Base-by-base conservation (phyloP, 495 filamentous ascomycete species). In the Hypoxylon perforatum region DNA sequence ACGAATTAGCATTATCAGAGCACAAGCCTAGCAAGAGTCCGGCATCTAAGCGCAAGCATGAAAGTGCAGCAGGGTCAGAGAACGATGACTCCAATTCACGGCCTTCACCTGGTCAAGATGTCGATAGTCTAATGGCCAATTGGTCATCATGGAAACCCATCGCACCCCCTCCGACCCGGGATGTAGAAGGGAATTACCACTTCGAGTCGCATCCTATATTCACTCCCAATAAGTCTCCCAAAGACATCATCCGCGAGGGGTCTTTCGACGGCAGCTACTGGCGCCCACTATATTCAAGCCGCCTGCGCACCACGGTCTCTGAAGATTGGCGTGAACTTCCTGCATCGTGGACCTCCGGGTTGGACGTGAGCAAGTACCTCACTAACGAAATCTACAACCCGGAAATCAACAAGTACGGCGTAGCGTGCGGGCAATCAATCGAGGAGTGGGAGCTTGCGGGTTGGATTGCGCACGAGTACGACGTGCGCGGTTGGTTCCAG, bases 401-500 rank as follows among this genome's bases (percentile, higher is more conserved):
- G 10, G 78, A 80, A 6, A 61, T 81, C 28, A 83, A 84, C 51
- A 82, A 81, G 58, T 83, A 78, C 63, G 80, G 77, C 18, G 79
- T 82, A 4, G 25, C 77, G 11, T 81, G 78, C 45, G 82, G 81
- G 14, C 82, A 84, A 67, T 75, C 60, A 8, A 83, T 83, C 35
- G 82, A 84, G 67, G 78, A 81, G 17, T 83, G 82, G 81, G 82
- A 84, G 45, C 77, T 77, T 1, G 71, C 77, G 0, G 81, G 82
- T 0, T 84, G 81, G 81, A 83, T 84, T 25, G 69, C 71, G 25
- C 81, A 82, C 57, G 62, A 67, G 12, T 74, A 77, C 28, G 81
- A 83, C 57, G 78, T 82, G 4, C 69, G 81, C 48, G 81, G 81
- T 21, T 83, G 81, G 81, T 82, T 83, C 63, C 82, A 84, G 59